Evolutionary conservation across 495 filamentous ascomycete genomes (phyloP), one percentile per base, ranked within the genome.

Genomic region (Aspergillus avenaceus): DNA sequence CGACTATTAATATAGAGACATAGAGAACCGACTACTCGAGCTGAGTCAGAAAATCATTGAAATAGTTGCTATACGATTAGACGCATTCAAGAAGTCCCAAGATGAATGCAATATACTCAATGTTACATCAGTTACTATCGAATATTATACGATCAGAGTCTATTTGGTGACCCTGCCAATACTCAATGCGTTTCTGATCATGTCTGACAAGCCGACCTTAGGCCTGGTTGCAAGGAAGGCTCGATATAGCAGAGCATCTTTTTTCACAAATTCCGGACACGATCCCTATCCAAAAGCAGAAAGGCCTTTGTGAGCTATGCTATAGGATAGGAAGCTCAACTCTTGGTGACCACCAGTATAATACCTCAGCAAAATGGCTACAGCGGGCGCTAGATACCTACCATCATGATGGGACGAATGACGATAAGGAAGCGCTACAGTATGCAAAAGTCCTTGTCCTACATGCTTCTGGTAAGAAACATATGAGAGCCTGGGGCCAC

Each of bases 171-270:
- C 76, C 27, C 12, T 22, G 18, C n/a, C 45, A 38, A 11, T 23
- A 34, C 8, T 4, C 3, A 5, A 46, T 18, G 36, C 0, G 38
- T 8, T 27, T 12, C 5, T 16, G 29, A 2, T 44, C 25, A 26
- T 41, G 42, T 13, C 50, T 52, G 31, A 51, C 31, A 8, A 21
- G 1, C 6, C 19, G 22, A 29, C n/a, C 23, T 1, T 53, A 95
- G 86, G 79, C 85, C 23, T 92, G 84, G 86, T 74, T 77, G 40
- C 82, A 88, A 59, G 75, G 77, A 36, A 77, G 85, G 25, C 69
- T 84, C 23, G 85, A 91, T 49, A 74, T 95, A 25, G 87, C 89
- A 8, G 87, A 93, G 45, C 81, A 87, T 61, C 78, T 92, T 71
- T 91, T 85, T 64, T 70, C 70, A 13, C 86, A 87, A 55, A 62